Evolutionary conservation across 768 basidiomycete species (phyloP).

Genomic region (Suillus lakei): DNA sequence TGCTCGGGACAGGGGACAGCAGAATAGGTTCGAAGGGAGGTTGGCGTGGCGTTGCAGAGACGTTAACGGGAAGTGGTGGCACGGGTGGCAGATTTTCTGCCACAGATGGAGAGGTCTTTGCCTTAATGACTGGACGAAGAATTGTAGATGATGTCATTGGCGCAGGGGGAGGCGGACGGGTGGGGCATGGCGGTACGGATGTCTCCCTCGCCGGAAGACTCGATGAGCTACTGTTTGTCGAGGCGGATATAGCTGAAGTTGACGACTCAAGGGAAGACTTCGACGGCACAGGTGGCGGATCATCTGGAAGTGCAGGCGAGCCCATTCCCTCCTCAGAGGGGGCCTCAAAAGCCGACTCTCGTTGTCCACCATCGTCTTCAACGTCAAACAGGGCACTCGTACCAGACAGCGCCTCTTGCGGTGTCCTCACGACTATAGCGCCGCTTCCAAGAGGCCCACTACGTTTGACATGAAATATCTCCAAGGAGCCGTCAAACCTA

Average conservation of each 20-base stretch:
- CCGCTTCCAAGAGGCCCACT: constrained; percentile 67
- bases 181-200: constrained; percentile 38
- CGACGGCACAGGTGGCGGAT: constrained; percentile 57
- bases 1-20: constrained; percentile 58
- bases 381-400: constrained; percentile 20
- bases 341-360: constrained; percentile 14
- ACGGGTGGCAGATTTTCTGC: constrained; percentile 48
- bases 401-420: constrained; percentile 70
- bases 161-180: constrained; percentile 36
- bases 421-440: constrained; percentile 78
- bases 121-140: constrained; percentile 43
- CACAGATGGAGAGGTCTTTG: constrained; percentile 24
- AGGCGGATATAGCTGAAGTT: constrained; percentile 31
- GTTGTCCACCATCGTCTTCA: constrained; percentile 17
- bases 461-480: constrained; percentile 36
- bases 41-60: constrained; percentile 48
- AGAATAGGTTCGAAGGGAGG: constrained; percentile 71
- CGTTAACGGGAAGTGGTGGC: constrained; percentile 52
- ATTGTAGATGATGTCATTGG: constrained; percentile 25
- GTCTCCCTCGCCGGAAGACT: constrained; percentile 29
- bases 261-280: not conserved
- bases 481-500: constrained; percentile 38
- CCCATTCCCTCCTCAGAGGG: constrained; percentile 23
- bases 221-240: constrained; percentile 27
- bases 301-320: constrained; percentile 40